Evolutionary conservation across 2,329 filamentous ascomycete species (phyloP), one percentile per base, ranked within the genome.

Genomic region (Phialophora verrucosa): DNA sequence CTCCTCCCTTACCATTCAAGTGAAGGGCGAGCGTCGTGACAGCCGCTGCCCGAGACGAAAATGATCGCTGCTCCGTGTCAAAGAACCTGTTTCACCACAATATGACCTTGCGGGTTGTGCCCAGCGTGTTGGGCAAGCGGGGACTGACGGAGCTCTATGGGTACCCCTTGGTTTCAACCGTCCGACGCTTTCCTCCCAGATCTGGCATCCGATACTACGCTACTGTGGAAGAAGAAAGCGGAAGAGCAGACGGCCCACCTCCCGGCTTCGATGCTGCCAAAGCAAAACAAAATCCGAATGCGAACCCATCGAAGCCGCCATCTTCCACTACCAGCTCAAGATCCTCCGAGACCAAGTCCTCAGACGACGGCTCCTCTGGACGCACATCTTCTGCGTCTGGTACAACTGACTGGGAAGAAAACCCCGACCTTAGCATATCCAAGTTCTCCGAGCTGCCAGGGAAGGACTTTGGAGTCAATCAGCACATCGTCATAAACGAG

Each of bases 401-500:
- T 14, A 72, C 83, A 10, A 74, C 80, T 17, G 87, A 89, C 73
- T 94, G 91, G 91, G 91, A 95, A 74, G 88, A 91, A 63, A 87
- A 91, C 70, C 87, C 88, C 14, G 85, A 92, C 71, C 87, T 88
- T 67, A 84, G 87, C 69, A 91, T 93, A 73, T 87, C 87, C 57
- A 85, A 87, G 68, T 94, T 94, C 80, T 88, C 88, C 32, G 85
- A 94, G 75, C 83, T 95, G 25, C 91, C 91, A 2, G 89, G 90
- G 71, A 85, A 86, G 68, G 89, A 91, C 73, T 98, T 98, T 73
- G 95, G 95, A 17, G 89, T 93, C 73, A 99, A 99, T 73, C 95
- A 99, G 78, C 91, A 98, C 79, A 96, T 98, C 83, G 85, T 92
- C 67, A 96, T 98, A 75, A 96, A 98, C 76, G 89, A 92, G 75